Base-by-base conservation (phyloP, 1,284 basidiomycete species). In the Leccinum ponderosum region DNA sequence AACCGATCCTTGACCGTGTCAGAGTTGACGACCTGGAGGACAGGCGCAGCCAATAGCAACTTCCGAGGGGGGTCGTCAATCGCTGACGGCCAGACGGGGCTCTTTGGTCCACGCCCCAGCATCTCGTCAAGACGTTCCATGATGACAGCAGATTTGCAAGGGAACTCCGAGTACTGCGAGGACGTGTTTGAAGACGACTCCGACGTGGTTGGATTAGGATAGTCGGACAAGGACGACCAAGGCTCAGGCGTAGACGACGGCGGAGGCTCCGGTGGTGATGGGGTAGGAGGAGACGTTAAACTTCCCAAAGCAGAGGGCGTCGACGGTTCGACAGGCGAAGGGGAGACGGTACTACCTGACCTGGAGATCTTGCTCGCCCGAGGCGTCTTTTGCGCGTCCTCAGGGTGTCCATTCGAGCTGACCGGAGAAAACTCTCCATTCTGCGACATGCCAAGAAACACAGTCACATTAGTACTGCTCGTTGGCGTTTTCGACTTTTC, bases 1-100 rank as follows among this genome's bases (percentile, higher is more conserved):
- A 94, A 96, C 8, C 97, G 89, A 72, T 98, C 95, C 75, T 99
- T 98, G 76, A 97, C 92, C 1, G 93, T 96, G 69, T 95, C 93
- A 37, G 89, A 83, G 76, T 95, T 95, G 69, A 95, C 94, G 6
- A 98, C 94, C 76, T 99, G 97, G 15, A 98, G 81, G 14, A 97
- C 92, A 2, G 95, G 91, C 5, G 91, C 90, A 3, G 91, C 90
- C 44, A 95, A 79, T 15, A 97, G 77, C 25, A 98, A 78, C 72
- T 91, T 94, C 48, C 97, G 84, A 17, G 95, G 94, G 58, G 95
- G 94, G 65, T 93, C 87, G 64, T 95, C 93, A 53, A 96, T 80
- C 33, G 84, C 82, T 48, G 83, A 81, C 11, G 87, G 81, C 81
- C 86, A 85, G 63, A 82, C 77, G 0, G 85, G 81, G 71, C 85